Evolutionary conservation across 1,284 basidiomycete species (phyloP).

Genomic region (Phlebopus sp.): DNA sequence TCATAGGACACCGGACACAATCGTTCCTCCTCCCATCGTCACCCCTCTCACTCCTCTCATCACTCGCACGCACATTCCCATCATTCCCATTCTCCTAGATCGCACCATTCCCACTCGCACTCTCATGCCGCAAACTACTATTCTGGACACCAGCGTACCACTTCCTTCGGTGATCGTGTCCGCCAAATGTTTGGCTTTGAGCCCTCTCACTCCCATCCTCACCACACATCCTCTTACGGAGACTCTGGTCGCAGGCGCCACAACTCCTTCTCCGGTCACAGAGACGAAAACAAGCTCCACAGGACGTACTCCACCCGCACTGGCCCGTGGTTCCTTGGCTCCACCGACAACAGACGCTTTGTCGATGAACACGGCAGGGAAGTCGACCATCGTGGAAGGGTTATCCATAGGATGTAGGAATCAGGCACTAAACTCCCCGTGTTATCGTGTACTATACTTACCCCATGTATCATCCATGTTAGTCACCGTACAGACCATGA

Average conservation of each 20-base stretch:
- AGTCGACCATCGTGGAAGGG: conserved; percentile 23
- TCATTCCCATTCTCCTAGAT: background rate
- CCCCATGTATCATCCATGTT: conserved; percentile 2
- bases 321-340: conserved; percentile 22
- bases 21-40: conserved; percentile 14
- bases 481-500: conserved; percentile 10
- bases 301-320: conserved; percentile 18
- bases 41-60: conserved; percentile 7
- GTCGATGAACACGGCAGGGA: conserved; percentile 27
- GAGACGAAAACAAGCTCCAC: conserved; percentile 14
- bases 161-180: conserved; percentile 27
- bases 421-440: background rate
- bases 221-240: conserved; percentile 2
- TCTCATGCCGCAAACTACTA: conserved; percentile 6
- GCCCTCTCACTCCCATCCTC: conserved; percentile 1
- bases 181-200: conserved; percentile 25
- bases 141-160: conserved; percentile 14
- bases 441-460: background rate
- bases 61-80: conserved; percentile 1
- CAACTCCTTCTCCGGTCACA: conserved; percentile 21
- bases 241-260: conserved; percentile 21
- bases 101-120: background rate
- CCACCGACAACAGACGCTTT: conserved; percentile 16
- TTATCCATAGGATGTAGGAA: conserved; percentile 27
- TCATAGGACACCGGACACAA: conserved; percentile 15